phyloP scores from a whole-genome alignment of 371 early-diverging fungal species.

The Actinomortierella ambigua region DNA sequence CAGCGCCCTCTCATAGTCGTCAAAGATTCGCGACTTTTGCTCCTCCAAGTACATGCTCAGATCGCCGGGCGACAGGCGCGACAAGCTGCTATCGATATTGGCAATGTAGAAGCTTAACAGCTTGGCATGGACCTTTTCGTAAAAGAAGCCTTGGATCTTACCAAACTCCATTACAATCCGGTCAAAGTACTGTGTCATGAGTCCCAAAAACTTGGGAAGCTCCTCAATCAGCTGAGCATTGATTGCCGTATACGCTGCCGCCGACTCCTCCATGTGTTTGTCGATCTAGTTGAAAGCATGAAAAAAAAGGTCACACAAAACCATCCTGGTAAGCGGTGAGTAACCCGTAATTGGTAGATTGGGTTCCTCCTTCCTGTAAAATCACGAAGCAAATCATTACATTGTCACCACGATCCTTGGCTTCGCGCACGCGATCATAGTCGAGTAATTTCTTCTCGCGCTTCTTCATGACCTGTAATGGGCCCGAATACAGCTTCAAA shows the following conservation, averaged over 20 bases:
- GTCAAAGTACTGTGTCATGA: slow-evolving; percentile 69
- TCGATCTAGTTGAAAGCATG: slow-evolving; percentile 46
- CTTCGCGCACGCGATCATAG: slow-evolving; percentile 67
- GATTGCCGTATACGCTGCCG: slow-evolving; percentile 73
- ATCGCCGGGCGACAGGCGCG: slow-evolving; percentile 7
- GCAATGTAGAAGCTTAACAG: slow-evolving; percentile 17
- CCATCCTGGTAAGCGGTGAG: too few relatives aligned
- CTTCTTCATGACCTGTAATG: slow-evolving; percentile 76
- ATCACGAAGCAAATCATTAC: slow-evolving; percentile 19
- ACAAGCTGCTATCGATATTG: slow-evolving; percentile 8
- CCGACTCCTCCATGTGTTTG: slow-evolving; percentile 70
- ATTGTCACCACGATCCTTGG: slow-evolving; percentile 63
- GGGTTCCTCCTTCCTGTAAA: too few relatives aligned
- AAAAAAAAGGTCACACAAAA: neutral
- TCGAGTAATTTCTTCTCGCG: slow-evolving; percentile 78
- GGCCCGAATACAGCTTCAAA: slow-evolving; percentile 67
- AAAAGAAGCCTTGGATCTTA: slow-evolving; percentile 60
- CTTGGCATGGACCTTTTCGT: slow-evolving; percentile 35
- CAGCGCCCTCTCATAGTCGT: slow-evolving; percentile 37
- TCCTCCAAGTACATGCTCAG: slow-evolving; percentile 18
- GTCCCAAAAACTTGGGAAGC: slow-evolving; percentile 67
- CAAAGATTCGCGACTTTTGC: slow-evolving; percentile 24
- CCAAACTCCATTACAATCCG: slow-evolving; percentile 62
- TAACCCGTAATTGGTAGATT: too few relatives aligned
- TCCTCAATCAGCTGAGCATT: slow-evolving; percentile 82